These are phyloP conservation scores for Raddia distichophylla DNA, from an alignment of 176 grass and related monocot genomes.

Conservation along the genomic window DNA sequence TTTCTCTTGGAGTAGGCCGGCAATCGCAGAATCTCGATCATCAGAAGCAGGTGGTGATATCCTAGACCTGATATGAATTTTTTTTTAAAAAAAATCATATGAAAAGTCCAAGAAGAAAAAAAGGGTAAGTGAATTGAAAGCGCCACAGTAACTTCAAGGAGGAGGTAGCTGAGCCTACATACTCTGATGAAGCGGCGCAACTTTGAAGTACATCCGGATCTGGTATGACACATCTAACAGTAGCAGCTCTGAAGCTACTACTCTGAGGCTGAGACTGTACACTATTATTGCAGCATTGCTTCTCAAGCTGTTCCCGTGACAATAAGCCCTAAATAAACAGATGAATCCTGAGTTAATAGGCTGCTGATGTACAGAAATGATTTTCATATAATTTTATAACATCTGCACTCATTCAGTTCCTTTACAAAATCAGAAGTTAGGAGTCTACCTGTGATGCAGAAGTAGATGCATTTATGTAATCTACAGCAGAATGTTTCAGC, in stretches of 20 bases:
- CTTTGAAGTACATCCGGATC: constrained; percentile 81
- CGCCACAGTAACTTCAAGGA: constrained; percentile 4
- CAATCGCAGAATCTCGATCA: constrained; percentile 68
- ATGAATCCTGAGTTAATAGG: constrained; percentile 34
- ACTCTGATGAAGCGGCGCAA: constrained; percentile 78
- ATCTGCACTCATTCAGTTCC: constrained; percentile 39
- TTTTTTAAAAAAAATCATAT: constrained; percentile 5
- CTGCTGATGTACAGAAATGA: constrained; percentile 23
- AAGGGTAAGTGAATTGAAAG: constrained; percentile 3
- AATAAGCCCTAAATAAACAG: constrained; percentile 65
- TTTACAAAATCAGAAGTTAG: constrained; percentile 33
- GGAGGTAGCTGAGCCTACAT: constrained; percentile 49
- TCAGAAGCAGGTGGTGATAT: constrained; percentile 55
- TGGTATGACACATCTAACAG: constrained; percentile 80
- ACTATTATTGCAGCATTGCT: constrained; percentile 50
- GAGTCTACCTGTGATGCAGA: constrained; percentile 63
- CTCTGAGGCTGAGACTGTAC: constrained; percentile 52
- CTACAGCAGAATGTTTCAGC: constrained; percentile 76
- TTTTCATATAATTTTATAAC: background rate
- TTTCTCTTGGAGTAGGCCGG: constrained; percentile 64
- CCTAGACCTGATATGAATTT: constrained; percentile 36
- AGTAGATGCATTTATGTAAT: constrained; percentile 77
- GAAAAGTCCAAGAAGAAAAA: constrained; percentile 18
- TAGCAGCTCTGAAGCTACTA: constrained; percentile 66
- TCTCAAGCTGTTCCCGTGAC: constrained; percentile 83